Conservation (phyloP, 495 filamentous ascomycete genomes). For the Talaromyces borbonicus region DNA sequence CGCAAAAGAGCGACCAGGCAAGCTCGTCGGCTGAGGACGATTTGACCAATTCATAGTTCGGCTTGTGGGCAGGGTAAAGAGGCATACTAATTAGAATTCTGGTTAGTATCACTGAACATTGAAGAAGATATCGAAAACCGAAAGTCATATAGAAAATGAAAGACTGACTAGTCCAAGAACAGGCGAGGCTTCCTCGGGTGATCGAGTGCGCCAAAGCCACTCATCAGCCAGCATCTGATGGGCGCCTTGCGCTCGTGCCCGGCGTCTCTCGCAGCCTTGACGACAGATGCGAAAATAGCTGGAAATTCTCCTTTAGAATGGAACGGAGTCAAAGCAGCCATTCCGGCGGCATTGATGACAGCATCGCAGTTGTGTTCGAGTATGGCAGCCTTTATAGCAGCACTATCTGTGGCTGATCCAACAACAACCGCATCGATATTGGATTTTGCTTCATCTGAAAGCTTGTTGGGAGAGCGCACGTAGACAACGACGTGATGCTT, state of each 20-base stretch:
- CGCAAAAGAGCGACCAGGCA: slow-evolving; percentile 23
- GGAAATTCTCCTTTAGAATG: slow-evolving; percentile 14
- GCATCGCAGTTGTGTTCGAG: slow-evolving; percentile 25
- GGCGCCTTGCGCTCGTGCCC: slow-evolving; percentile 16
- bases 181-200: slow-evolving; percentile 13
- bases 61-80: slow-evolving; percentile 17
- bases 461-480: slow-evolving; percentile 29
- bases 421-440: slow-evolving; percentile 18
- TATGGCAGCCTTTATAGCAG: slow-evolving; percentile 22
- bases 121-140: no score
- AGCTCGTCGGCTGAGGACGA: slow-evolving; percentile 13
- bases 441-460: slow-evolving; percentile 15
- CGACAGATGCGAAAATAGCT: slow-evolving; percentile 20
- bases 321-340: slow-evolving; percentile 18
- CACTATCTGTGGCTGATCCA: slow-evolving; percentile 28
- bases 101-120: no score
- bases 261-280: slow-evolving; percentile 16
- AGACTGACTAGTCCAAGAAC: slow-evolving; percentile 22
- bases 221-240: slow-evolving; percentile 24
- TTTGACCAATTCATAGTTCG: slow-evolving; percentile 16
- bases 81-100: slow-evolving; percentile 13
- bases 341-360: slow-evolving; percentile 29
- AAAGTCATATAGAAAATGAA: not conserved
- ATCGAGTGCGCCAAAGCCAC: slow-evolving; percentile 17
- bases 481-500: slow-evolving; percentile 25